Evolutionary conservation across 2,329 filamentous ascomycete genomes (phyloP).

Genomic region (Metarhizium anisopliae): DNA sequence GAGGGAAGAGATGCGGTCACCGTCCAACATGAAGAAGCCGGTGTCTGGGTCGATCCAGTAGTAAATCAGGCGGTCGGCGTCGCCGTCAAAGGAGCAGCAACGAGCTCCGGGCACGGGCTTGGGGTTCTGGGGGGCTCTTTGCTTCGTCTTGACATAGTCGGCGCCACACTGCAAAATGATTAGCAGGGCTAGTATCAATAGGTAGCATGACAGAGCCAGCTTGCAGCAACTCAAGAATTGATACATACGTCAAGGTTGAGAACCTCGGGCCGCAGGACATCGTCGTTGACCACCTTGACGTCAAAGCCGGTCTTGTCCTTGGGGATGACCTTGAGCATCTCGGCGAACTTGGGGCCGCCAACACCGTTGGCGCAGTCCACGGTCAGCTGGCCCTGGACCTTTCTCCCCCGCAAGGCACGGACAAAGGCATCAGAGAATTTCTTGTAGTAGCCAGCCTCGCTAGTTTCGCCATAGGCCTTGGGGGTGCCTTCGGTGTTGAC

Average conservation of each 20-base stretch:
- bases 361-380: conserved; percentile 98
- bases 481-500: conserved; percentile 86
- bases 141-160: conserved; percentile 95
- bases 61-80: conserved; percentile 92
- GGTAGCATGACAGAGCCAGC: neutral
- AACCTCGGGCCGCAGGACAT: conserved; percentile 80
- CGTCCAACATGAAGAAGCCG: conserved; percentile 86
- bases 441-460: conserved; percentile 88
- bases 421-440: conserved; percentile 83
- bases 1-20: conserved; percentile 91
- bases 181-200: neutral
- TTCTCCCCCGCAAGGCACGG: conserved; percentile 69
- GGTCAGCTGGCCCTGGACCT: conserved; percentile 62
- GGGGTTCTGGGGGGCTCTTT: conserved; percentile 76
- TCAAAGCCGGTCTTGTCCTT: conserved; percentile 62
- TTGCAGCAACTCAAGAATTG: neutral
- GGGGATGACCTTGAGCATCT: conserved; percentile 77
- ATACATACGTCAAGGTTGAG: conserved; percentile 73
- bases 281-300: conserved; percentile 84
- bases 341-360: conserved; percentile 79
- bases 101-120: conserved; percentile 69
- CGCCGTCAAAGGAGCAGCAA: conserved; percentile 86
- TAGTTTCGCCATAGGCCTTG: conserved; percentile 79
- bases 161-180: conserved; percentile 64
- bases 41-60: conserved; percentile 80